A percentile compares a stretch with the other conserved stretches of the same genome.
Evolutionary conservation across 768 basidiomycete species (phyloP).

Genomic region (Hirschioporus abietinus): DNA sequence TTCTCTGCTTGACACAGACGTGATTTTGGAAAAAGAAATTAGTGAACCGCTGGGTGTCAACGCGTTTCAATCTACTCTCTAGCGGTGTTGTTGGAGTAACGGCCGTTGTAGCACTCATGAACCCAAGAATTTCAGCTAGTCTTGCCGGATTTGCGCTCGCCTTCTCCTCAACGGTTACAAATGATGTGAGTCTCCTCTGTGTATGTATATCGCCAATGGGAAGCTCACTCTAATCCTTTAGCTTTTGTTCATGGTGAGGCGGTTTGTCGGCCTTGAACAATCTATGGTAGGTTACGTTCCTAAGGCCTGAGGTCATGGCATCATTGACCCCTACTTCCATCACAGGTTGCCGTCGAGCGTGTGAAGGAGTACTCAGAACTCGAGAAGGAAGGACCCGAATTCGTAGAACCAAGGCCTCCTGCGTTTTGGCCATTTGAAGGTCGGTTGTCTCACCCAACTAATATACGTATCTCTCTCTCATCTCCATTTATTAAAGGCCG

Average conservation of each 20-base stretch:
- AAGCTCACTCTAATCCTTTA: conserved; percentile 15
- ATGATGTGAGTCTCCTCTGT: conserved; percentile 42
- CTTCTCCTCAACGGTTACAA: conserved; percentile 73
- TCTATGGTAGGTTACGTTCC: conserved; percentile 59
- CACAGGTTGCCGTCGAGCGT: conserved; percentile 76
- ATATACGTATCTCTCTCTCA: too few species aligned
- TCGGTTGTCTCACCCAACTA: too few species aligned
- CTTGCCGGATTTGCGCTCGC: conserved; percentile 83
- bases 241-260: conserved; percentile 64
- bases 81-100: conserved; percentile 68
- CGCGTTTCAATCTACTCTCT: conserved; percentile 81
- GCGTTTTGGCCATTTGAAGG: conserved; percentile 74
- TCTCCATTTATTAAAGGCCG: background rate
- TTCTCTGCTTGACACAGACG: background rate
- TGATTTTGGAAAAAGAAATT: conserved; percentile 10
- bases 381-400: conserved; percentile 73
- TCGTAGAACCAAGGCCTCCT: conserved; percentile 79
- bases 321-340: background rate
- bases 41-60: conserved; percentile 90
- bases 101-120: conserved; percentile 57
- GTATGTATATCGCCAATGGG: conserved; percentile 15
- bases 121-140: conserved; percentile 71
- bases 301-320: background rate
- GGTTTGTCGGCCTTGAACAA: conserved; percentile 86
- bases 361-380: conserved; percentile 90